phyloP scores from a whole-genome alignment of 805 yeast genomes.

The Schwanniomyces yamadae region DNA sequence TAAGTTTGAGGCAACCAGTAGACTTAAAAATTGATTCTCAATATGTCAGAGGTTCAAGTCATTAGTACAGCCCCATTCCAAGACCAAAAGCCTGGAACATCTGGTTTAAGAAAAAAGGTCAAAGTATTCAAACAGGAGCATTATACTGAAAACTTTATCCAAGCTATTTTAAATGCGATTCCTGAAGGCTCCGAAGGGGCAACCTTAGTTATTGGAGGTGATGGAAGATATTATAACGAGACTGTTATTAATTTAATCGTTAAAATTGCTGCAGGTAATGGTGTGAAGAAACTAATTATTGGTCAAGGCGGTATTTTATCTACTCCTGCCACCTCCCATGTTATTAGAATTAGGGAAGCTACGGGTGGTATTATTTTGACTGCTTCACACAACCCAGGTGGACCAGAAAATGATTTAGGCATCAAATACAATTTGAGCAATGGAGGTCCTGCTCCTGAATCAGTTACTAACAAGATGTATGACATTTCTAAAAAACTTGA shows the following conservation, averaged over 20 bases:
- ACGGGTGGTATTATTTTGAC: slow-evolving; percentile 97
- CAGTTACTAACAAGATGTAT: slow-evolving; percentile 84
- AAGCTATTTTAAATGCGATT: slow-evolving; percentile 77
- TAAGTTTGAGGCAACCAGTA: too few relatives aligned
- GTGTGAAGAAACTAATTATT: slow-evolving; percentile 77
- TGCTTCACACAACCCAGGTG: slow-evolving; percentile 98
- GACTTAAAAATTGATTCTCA: too few relatives aligned
- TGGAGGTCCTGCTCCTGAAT: slow-evolving; percentile 98
- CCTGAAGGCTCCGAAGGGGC: slow-evolving; percentile 83
- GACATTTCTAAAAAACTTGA: slow-evolving; percentile 60
- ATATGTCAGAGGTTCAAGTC: slow-evolving; percentile 11
- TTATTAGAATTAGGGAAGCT: slow-evolving; percentile 70
- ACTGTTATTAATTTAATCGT: slow-evolving; percentile 79
- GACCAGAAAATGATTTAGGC: slow-evolving; percentile 88
- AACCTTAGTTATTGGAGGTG: slow-evolving; percentile 91
- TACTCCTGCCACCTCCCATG: slow-evolving; percentile 95
- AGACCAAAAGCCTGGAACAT: slow-evolving; percentile 98
- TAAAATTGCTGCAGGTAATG: slow-evolving; percentile 85
- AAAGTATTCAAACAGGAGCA: slow-evolving; percentile 72
- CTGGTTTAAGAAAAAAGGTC: slow-evolving; percentile 93
- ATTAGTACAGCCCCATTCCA: slow-evolving; percentile 63
- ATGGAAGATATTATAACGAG: slow-evolving; percentile 89
- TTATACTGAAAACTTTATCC: slow-evolving; percentile 93
- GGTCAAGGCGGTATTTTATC: slow-evolving; percentile 89
- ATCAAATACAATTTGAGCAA: slow-evolving; percentile 92